A percentile compares a stretch with the other conserved stretches of the same genome.
phyloP scores from a whole-genome alignment of 177 flowering plant genomes.

The Telopea speciosissima region DNA sequence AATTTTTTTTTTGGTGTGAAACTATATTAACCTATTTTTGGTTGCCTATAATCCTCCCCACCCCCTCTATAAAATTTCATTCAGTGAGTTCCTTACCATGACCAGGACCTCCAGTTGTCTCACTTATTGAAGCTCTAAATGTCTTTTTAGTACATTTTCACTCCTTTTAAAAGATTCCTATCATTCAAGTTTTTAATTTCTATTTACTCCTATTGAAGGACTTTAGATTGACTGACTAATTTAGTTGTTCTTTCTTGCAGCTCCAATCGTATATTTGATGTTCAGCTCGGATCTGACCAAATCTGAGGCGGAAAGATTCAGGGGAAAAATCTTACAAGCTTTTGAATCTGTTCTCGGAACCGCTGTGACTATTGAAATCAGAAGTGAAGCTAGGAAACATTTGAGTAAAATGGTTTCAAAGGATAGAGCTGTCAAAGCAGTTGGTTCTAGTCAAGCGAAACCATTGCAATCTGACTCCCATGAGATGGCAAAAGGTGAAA shows the following conservation, averaged over 20 bases:
- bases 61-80: no score
- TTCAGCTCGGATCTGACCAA: constrained; percentile 61
- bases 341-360: constrained; percentile 80
- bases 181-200: background rate
- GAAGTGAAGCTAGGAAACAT: constrained; percentile 47
- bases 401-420: constrained; percentile 18
- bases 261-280: constrained; percentile 68
- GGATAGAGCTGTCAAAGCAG: constrained; percentile 20
- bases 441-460: constrained; percentile 20
- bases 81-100: background rate
- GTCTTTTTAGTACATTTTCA: background rate
- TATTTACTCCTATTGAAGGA: constrained; percentile 4
- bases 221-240: background rate
- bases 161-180: background rate
- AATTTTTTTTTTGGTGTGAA: no score
- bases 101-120: background rate
- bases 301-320: constrained; percentile 69
- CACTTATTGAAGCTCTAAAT: background rate
- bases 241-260: constrained; percentile 37
- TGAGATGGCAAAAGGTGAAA: constrained; percentile 50
- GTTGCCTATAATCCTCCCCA: background rate
- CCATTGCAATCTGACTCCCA: constrained; percentile 16
- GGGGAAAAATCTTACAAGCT: constrained; percentile 67
- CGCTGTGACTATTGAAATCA: constrained; percentile 70
- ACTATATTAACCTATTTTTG: no score